phyloP scores from a whole-genome alignment of 495 filamentous ascomycete genomes.

The Penicillium paxilli region DNA sequence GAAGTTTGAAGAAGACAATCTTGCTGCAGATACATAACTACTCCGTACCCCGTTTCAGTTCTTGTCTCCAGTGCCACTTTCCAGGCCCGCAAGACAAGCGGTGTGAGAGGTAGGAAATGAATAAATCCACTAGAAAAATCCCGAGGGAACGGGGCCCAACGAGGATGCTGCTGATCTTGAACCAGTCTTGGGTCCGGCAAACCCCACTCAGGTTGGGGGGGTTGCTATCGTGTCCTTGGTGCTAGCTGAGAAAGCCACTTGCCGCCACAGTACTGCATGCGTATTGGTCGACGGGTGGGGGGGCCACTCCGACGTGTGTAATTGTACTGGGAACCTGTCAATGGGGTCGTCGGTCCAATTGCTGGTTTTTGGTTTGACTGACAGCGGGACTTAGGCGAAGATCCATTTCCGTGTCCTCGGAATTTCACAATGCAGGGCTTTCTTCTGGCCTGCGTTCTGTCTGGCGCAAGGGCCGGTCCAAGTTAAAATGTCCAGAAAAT shows the following conservation, averaged over 20 bases:
- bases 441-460: slow-evolving; percentile 4
- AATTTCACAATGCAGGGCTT: slow-evolving; percentile 21
- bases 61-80: neutral
- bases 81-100: slow-evolving; percentile 23
- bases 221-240: slow-evolving; percentile 12
- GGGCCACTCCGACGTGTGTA: slow-evolving; percentile 6
- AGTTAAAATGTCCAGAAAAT: slow-evolving; percentile 4
- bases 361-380: slow-evolving; percentile 16
- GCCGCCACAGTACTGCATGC: slow-evolving; percentile 16
- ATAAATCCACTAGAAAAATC: slow-evolving; percentile 17
- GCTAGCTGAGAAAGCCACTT: slow-evolving; percentile 21
- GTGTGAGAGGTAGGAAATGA: slow-evolving; percentile 19
- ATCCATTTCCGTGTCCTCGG: slow-evolving; percentile 17
- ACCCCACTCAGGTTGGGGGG: slow-evolving; percentile 20
- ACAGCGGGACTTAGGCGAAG: slow-evolving; percentile 24
- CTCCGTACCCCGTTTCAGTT: neutral
- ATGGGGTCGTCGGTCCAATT: slow-evolving; percentile 9
- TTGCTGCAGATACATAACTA: neutral
- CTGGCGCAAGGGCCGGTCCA: slow-evolving; percentile 13
- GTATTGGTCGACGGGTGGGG: slow-evolving; percentile 12
- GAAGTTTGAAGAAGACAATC: too few species aligned
- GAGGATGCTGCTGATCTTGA: slow-evolving; percentile 27
- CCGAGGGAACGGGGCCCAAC: slow-evolving; percentile 28
- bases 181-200: slow-evolving; percentile 3
- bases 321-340: slow-evolving; percentile 11